Percentiles rank a stretch among this genome's conserved stretches.
phyloP scores from a whole-genome alignment of 2,329 filamentous ascomycete genomes.

The Nemania diffusa region DNA sequence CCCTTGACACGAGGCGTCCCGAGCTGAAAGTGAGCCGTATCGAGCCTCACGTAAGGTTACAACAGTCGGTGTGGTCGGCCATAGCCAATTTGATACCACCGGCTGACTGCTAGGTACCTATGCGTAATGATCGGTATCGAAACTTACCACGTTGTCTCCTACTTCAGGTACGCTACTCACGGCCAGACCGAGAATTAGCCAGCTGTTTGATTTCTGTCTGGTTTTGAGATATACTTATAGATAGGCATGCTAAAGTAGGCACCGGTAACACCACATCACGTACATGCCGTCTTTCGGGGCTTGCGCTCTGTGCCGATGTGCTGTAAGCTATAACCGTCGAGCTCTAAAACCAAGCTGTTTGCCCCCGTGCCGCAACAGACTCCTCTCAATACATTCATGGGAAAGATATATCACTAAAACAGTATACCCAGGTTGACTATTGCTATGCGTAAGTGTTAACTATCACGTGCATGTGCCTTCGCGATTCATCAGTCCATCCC shows the following conservation, averaged over 20 bases:
- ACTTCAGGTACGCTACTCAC: background rate
- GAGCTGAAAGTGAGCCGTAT: conserved; percentile 24
- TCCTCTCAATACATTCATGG: background rate
- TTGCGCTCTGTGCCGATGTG: too few species aligned
- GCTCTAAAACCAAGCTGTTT: background rate
- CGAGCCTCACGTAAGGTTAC: conserved; percentile 36
- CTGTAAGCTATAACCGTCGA: background rate
- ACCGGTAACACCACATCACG: too few species aligned
- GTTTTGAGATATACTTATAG: background rate
- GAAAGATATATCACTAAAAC: background rate
- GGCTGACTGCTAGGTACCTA: background rate
- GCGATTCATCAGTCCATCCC: background rate
- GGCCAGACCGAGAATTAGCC: background rate
- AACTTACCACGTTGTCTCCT: background rate
- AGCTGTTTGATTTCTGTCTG: background rate
- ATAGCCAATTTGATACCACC: conserved; percentile 6
- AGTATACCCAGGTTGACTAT: background rate
- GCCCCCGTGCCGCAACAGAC: too few species aligned
- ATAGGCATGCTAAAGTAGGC: background rate
- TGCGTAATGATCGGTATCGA: background rate
- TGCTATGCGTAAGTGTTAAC: background rate
- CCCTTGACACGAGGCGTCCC: conserved; percentile 19
- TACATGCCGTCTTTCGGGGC: too few species aligned
- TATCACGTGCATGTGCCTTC: background rate
- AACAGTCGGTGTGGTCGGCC: background rate